Evolutionary conservation across 352 stramenopile genomes (phyloP), one percentile per base, ranked within the genome.

Genomic region (Pythium rhizo-oryzae): DNA sequence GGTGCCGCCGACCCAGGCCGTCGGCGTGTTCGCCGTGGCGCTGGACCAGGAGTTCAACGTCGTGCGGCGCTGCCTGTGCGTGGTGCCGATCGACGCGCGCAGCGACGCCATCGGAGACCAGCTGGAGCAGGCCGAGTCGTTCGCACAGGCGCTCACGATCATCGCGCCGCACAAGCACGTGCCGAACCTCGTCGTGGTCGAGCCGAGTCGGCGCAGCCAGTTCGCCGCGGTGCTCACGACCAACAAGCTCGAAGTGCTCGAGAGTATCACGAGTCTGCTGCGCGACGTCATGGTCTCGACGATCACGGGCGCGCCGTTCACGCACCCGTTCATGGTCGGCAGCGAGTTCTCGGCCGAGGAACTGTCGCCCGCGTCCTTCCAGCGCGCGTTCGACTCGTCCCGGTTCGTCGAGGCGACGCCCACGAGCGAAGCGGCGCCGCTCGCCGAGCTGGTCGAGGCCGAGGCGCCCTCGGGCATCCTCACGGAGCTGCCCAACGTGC

Each of bases 1-100:
- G 37, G 44, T n/a, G 19, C 1, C 51, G 21, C 25, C 37, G 19
- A 63, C 46, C 12, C 41, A 66, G 19, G 82, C 87, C 62, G 41
- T 88, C 12, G 81, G 77, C 8, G 64, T 91, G 3, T 89, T 88
- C 67, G 83, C 80, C 0, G 73, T 91, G 11, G 79, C 80, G 2
- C 56, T 93, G 9, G 83, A 93, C 47, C 78, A 83, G 13, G 81
- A 91, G 19, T 93, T 93, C 59, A 82, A 89, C 37, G 58, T 75
- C 0, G 87, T 89, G 12, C 82, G 80, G 9, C 72, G 81, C 21
- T 93, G 85, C 69, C 60, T 93, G 23, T 79, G 88, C 58, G 81
- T 85, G 18, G 57, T 77, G 15, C 72, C 76, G 6, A 69, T 85
- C 18, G 57, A 65, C 18, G 66, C 72, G 2, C 21, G 35, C 9